Conservation (phyloP, 257 asterid species). For the Jasminum sambac region DNA sequence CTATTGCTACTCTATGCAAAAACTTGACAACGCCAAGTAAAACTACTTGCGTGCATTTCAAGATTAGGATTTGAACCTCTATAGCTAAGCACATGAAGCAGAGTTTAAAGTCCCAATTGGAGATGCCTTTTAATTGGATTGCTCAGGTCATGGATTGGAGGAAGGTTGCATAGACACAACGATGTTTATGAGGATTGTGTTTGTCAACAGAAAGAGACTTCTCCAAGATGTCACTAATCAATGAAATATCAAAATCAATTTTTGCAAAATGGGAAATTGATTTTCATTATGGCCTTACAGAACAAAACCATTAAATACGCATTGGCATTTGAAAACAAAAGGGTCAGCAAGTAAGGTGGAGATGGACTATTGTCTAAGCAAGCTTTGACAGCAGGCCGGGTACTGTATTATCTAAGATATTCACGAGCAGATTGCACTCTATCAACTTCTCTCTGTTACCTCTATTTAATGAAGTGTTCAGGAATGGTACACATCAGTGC, state of each 20-base stretch:
- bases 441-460: background rate
- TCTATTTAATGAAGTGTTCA: background rate
- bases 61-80: background rate
- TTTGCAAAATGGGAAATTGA: too few species aligned
- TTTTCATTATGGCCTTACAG: background rate
- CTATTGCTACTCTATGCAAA: background rate
- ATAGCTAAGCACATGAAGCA: background rate
- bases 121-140: background rate
- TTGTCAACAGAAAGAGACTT: background rate
- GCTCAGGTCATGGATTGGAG: background rate
- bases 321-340: background rate
- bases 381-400: background rate
- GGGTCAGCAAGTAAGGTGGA: background rate
- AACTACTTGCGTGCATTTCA: background rate
- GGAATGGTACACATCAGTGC: background rate
- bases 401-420: background rate
- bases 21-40: background rate
- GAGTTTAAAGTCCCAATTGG: background rate
- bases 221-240: background rate
- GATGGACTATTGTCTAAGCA: background rate
- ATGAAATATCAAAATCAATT: background rate
- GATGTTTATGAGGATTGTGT: background rate
- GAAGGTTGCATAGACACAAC: background rate
- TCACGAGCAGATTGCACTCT: background rate
- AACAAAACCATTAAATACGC: too few species aligned